Percentiles rank a stretch among this genome's conserved stretches.
phyloP scores from a whole-genome alignment of 2,329 filamentous ascomycete species.

The Magnaporthiopsis incrustans region DNA sequence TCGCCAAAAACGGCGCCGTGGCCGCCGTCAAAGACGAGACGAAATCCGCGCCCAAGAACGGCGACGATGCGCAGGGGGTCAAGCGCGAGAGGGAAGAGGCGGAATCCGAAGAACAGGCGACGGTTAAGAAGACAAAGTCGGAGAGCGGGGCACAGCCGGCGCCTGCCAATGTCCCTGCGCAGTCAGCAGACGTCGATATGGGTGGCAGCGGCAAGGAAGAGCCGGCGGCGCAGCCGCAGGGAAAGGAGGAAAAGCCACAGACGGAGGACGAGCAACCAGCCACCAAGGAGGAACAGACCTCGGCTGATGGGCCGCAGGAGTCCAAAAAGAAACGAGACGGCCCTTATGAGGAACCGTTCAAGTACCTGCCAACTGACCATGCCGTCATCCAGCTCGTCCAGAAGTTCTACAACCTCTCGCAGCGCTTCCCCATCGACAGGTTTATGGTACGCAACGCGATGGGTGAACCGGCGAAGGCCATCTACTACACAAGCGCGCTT shows the following conservation, averaged over 20 bases:
- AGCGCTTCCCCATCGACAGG: conserved; percentile 78
- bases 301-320: conserved; percentile 18
- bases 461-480: conserved; percentile 82
- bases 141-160: conserved; percentile 16
- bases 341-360: conserved; percentile 84
- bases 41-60: conserved; percentile 12
- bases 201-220: conserved; percentile 13
- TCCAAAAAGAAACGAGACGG: conserved; percentile 36
- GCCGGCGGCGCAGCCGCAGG: conserved; percentile 8
- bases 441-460: conserved; percentile 95
- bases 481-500: conserved; percentile 88
- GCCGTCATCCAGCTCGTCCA: conserved; percentile 70
- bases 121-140: conserved; percentile 34
- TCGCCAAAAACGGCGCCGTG: conserved; percentile 7
- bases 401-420: conserved; percentile 75
- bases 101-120: conserved; percentile 22
- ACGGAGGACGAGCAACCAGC: conserved; percentile 12
- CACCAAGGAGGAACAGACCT: conserved; percentile 12
- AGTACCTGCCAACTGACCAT: conserved; percentile 71
- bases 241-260: conserved; percentile 6
- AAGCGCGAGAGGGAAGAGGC: conserved; percentile 27
- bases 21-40: conserved; percentile 6
- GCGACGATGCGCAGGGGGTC: conserved; percentile 14
- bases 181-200: neutral
- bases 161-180: neutral